Conservation (phyloP, 2,329 filamentous ascomycete species). For the Aschersonia sp. region DNA sequence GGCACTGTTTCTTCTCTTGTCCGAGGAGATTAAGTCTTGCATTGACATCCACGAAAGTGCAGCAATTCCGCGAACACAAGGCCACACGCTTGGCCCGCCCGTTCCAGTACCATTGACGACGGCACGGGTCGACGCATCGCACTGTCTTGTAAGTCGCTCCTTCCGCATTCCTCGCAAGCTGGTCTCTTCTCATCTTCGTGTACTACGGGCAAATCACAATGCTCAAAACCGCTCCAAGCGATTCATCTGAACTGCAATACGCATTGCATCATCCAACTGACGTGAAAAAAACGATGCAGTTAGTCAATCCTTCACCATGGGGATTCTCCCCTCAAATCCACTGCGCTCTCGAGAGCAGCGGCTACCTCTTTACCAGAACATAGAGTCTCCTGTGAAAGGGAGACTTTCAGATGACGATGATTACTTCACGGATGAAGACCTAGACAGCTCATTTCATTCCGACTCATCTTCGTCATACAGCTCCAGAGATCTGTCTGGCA, state of each 20-base stretch:
- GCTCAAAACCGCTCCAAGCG: too few relatives aligned
- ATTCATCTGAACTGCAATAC: too few relatives aligned
- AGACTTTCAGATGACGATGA: constrained; percentile 35
- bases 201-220: too few relatives aligned
- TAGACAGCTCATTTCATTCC: constrained; percentile 18
- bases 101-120: not conserved
- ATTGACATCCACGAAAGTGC: too few relatives aligned
- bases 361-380: constrained; percentile 36
- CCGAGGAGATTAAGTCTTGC: too few relatives aligned
- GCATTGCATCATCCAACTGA: not conserved
- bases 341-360: constrained; percentile 31
- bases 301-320: constrained; percentile 24
- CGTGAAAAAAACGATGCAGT: not conserved
- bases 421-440: constrained; percentile 25
- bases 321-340: constrained; percentile 27
- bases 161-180: not conserved
- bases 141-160: not conserved
- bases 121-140: not conserved
- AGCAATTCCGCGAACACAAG: too few relatives aligned
- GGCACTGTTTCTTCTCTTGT: too few relatives aligned
- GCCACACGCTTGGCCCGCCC: not conserved
- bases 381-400: constrained; percentile 29
- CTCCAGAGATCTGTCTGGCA: constrained; percentile 38
- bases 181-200: not conserved
- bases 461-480: constrained; percentile 29